Evolutionary conservation across 306 rosid species (phyloP).

Genomic region (Medicago truncatula): DNA sequence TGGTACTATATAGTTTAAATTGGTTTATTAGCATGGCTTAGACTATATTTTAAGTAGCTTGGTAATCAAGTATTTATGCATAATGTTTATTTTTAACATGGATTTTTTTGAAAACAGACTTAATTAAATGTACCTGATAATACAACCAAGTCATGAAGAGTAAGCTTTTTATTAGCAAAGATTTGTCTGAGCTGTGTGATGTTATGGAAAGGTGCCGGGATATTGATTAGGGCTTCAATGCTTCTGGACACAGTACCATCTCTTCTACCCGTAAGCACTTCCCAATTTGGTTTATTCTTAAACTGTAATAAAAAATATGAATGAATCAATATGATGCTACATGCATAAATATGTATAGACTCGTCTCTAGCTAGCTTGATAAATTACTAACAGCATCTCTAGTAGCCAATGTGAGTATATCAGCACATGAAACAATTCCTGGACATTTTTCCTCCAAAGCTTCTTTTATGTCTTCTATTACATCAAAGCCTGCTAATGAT

Average conservation of each 20-base stretch:
- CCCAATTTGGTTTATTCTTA: conserved; percentile 46
- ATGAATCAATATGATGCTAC: neutral
- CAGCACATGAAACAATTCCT: conserved; percentile 69
- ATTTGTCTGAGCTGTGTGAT: conserved; percentile 49
- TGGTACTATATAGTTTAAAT: too few species aligned
- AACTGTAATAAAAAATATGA: conserved; percentile 45
- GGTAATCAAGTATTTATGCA: too few species aligned
- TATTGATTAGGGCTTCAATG: conserved; percentile 37
- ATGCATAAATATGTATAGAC: neutral
- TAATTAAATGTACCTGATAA: conserved; percentile 50
- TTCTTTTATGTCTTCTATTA: conserved; percentile 57
- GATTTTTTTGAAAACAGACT: too few species aligned
- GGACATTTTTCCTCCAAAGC: conserved; percentile 53
- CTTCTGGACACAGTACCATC: conserved; percentile 55
- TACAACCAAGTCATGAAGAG: conserved; percentile 60
- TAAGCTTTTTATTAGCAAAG: conserved; percentile 50
- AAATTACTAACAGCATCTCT: conserved; percentile 57
- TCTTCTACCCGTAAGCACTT: conserved; percentile 73
- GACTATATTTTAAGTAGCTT: too few species aligned
- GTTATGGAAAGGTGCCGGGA: conserved; percentile 59
- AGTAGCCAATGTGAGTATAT: conserved; percentile 58
- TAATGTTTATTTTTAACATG: too few species aligned
- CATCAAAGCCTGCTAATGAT: conserved; percentile 54
- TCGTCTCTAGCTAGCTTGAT: neutral
- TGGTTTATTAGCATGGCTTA: too few species aligned